phyloP scores from a whole-genome alignment of 495 filamentous ascomycete species.

The Aspergillus incahuasiensis region DNA sequence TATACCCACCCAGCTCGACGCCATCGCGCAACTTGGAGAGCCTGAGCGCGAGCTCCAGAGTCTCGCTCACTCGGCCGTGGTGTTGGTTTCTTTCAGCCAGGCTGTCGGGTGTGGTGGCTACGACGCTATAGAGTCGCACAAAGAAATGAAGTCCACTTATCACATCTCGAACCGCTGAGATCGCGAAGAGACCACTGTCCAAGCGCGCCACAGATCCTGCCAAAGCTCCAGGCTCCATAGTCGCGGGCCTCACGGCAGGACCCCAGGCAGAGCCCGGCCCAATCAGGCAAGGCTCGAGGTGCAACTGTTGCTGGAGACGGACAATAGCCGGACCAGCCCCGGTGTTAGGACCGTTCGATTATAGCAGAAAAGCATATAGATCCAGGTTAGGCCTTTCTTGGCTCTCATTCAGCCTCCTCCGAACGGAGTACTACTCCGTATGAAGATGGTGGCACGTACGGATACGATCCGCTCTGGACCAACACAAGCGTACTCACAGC shows the following conservation, averaged over 20 bases:
- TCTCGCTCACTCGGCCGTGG: background rate
- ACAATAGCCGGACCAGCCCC: too few species aligned
- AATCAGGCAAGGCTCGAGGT: too few species aligned
- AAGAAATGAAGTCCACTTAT: conserved; percentile 4
- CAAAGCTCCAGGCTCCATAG: background rate
- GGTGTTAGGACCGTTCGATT: too few species aligned
- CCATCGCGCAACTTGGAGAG: background rate
- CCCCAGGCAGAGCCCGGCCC: background rate
- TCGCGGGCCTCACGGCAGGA: background rate
- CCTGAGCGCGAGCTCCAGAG: background rate
- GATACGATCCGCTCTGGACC: too few species aligned
- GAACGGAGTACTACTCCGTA: too few species aligned
- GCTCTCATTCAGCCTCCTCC: too few species aligned
- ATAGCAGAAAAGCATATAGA: too few species aligned
- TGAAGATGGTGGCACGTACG: too few species aligned
- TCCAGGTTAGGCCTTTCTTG: too few species aligned
- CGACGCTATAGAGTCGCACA: background rate
- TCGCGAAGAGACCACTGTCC: background rate
- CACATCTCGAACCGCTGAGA: conserved; percentile 6
- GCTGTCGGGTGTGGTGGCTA: background rate
- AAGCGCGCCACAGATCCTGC: background rate
- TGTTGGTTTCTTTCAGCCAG: conserved; percentile 6
- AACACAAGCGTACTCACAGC: too few species aligned
- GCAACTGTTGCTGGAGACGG: too few species aligned
- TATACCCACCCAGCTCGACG: background rate